Percentiles rank a stretch among this genome's conserved stretches.
phyloP scores from a whole-genome alignment of 768 basidiomycete species.

The Tulasnella sp. region DNA sequence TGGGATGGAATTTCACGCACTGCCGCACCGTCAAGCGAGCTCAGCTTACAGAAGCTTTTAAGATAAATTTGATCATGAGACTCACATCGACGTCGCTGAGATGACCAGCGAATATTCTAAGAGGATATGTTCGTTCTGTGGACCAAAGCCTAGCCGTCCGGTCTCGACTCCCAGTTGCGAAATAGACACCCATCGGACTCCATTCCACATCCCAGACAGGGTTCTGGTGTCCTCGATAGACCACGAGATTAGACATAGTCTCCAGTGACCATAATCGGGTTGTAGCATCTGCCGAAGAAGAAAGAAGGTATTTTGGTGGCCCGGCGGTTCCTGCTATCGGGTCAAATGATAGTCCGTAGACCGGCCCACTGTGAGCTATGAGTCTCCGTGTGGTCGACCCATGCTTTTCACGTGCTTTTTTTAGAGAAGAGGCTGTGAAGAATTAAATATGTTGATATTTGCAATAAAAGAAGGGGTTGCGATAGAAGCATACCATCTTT shows the following conservation, averaged over 20 bases:
- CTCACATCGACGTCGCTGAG: constrained; percentile 93
- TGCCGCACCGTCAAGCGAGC: constrained; percentile 25
- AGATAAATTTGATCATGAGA: constrained; percentile 16
- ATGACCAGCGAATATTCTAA: constrained; percentile 92
- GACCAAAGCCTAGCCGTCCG: constrained; percentile 93
- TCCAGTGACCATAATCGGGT: constrained; percentile 90
- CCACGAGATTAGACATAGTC: constrained; percentile 84
- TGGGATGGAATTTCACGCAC: constrained; percentile 95
- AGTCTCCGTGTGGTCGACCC: constrained; percentile 84
- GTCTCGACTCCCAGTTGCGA: constrained; percentile 90
- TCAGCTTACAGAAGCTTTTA: background rate
- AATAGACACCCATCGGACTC: constrained; percentile 98
- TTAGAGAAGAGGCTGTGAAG: constrained; percentile 33
- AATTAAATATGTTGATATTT: background rate
- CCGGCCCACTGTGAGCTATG: constrained; percentile 91
- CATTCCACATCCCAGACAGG: constrained; percentile 99
- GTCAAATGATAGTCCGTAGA: constrained; percentile 90
- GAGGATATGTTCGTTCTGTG: constrained; percentile 72
- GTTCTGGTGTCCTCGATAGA: constrained; percentile 90
- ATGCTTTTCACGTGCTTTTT: constrained; percentile 63
- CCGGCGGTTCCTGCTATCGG: constrained; percentile 75
- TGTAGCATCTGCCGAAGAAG: constrained; percentile 85
- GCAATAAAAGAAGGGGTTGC: background rate
- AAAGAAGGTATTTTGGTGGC: constrained; percentile 78
- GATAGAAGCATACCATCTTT: constrained; percentile 47